Evolutionary conservation across 768 basidiomycete genomes (phyloP), one percentile per base, ranked within the genome.

Genomic region (Leucosporidium creatinivorum): DNA sequence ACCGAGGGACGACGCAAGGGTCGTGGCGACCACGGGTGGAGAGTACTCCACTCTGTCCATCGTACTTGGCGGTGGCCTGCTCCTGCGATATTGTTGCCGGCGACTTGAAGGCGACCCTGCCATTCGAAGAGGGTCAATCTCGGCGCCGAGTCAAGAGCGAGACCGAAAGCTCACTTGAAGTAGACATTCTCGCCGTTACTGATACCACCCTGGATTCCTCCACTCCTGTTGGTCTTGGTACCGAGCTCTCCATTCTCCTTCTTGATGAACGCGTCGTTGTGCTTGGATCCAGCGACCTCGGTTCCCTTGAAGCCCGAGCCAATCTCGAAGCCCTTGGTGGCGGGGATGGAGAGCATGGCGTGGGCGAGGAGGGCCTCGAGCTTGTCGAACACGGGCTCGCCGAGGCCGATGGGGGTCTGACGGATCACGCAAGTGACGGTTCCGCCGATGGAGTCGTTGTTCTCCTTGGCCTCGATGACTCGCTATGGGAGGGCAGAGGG

Each of bases 381-480:
- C 80, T 98, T 98, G 84, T 99, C 93, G 79, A 99, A 98, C 60
- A 91, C 89, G 62, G 96, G 96, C 79, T 98, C 96, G 59, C 96
- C 96, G 33, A 98, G 85, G 12, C 96, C 96, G 25, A 87, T 80
- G 56, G 96, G 96, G 3, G 88, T 86, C 64, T 87, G 86, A 54
- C 94, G 89, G 73, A 99, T 89, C 49, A 98, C 90, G 77, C 96
- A 98, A 65, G 92, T 98, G 62, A 98, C 86, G 3, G 91, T 94
- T n/a, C 96, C 96, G 60, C 96, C 96, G 70, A 99, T 93, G 4
- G 94, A 98, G 81, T 99, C 96, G 63, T 85, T 81, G 3, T 85
- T 83, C 25, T 91, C 87, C 79, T 97, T 97, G 47, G 96, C 92
- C 62, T 89, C 88, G 72, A 96, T 82, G 77, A 99, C 97, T 71